phyloP scores from a whole-genome alignment of 306 rosid genomes.

The Lathyrus sativus region DNA sequence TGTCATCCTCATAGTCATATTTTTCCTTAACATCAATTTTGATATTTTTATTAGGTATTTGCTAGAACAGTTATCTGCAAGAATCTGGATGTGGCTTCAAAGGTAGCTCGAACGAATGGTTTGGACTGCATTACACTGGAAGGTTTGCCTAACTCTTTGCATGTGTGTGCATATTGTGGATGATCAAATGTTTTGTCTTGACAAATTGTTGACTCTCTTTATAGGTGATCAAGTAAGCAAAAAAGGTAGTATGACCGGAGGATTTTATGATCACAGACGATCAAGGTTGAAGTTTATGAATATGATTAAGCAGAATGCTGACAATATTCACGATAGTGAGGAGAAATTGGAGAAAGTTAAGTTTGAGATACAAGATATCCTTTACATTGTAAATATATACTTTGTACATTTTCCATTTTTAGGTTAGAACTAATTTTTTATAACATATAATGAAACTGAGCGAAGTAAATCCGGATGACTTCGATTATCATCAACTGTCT shows the following conservation, averaged over 20 bases:
- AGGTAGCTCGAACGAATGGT: constrained; percentile 83
- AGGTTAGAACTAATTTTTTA: constrained; percentile 5
- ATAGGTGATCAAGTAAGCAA: constrained; percentile 99
- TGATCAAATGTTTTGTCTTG: constrained; percentile 36
- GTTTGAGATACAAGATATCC: constrained; percentile 83
- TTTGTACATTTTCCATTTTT: background rate
- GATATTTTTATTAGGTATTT: constrained; percentile 67
- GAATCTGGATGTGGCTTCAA: constrained; percentile 91
- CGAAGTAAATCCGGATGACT: constrained; percentile 1
- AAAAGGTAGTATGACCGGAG: constrained; percentile 99
- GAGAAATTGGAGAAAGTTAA: constrained; percentile 70
- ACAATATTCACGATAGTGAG: constrained; percentile 56
- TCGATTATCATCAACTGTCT: constrained; percentile 32
- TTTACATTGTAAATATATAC: constrained; percentile 36
- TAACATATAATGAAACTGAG: constrained; percentile 23
- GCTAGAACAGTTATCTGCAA: constrained; percentile 94
- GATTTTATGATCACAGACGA: constrained; percentile 93
- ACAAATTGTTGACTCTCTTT: constrained; percentile 30
- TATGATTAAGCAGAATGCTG: constrained; percentile 57
- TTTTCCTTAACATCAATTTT: constrained; percentile 32
- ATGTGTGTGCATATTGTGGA: constrained; percentile 26
- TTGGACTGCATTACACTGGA: constrained; percentile 96
- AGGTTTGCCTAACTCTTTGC: constrained; percentile 54
- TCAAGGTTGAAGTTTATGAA: constrained; percentile 89
- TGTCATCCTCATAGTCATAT: constrained; percentile 18